Evolutionary conservation across 805 yeast genomes (phyloP).

Genomic region (Groenewaldozyma tartarivorans): DNA sequence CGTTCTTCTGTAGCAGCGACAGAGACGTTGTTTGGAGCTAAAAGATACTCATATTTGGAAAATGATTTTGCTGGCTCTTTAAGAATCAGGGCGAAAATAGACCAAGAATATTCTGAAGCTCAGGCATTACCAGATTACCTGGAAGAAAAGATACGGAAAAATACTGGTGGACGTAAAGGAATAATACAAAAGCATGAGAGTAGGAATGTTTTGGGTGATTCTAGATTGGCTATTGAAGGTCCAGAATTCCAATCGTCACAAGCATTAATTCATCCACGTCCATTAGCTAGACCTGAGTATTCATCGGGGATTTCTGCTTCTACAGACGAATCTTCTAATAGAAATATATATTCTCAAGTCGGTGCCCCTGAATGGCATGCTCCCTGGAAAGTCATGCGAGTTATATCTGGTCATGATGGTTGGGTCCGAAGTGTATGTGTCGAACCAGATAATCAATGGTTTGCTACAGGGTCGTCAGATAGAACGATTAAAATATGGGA

Average conservation of each 20-base stretch:
- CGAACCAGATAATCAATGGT: slow-evolving; percentile 86
- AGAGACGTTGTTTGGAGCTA: not conserved
- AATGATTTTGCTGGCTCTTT: not conserved
- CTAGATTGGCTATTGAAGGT: not conserved
- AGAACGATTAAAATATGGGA: slow-evolving; percentile 89
- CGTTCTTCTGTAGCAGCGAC: too few species aligned
- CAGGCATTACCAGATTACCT: slow-evolving; percentile 20
- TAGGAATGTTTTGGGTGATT: not conserved
- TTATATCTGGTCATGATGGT: slow-evolving; percentile 84
- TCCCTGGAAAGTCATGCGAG: slow-evolving; percentile 63
- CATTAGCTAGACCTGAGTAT: not conserved
- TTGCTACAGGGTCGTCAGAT: slow-evolving; percentile 86
- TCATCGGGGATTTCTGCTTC: not conserved
- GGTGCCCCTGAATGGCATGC: slow-evolving; percentile 37
- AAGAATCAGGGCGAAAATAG: slow-evolving; percentile 9
- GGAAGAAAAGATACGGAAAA: slow-evolving; percentile 15
- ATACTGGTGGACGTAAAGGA: slow-evolving; percentile 4
- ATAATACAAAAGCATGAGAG: slow-evolving; percentile 9
- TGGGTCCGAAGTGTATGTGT: slow-evolving; percentile 79
- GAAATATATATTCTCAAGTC: slow-evolving; percentile 7
- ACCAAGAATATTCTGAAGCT: slow-evolving; percentile 16
- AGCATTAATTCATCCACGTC: slow-evolving; percentile 2
- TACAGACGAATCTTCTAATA: slow-evolving; percentile 1
- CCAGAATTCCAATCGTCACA: not conserved
- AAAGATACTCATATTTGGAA: not conserved